Evolutionary conservation across 2,329 filamentous ascomycete species (phyloP).

Genomic region (Phyllosticta capitalensis): DNA sequence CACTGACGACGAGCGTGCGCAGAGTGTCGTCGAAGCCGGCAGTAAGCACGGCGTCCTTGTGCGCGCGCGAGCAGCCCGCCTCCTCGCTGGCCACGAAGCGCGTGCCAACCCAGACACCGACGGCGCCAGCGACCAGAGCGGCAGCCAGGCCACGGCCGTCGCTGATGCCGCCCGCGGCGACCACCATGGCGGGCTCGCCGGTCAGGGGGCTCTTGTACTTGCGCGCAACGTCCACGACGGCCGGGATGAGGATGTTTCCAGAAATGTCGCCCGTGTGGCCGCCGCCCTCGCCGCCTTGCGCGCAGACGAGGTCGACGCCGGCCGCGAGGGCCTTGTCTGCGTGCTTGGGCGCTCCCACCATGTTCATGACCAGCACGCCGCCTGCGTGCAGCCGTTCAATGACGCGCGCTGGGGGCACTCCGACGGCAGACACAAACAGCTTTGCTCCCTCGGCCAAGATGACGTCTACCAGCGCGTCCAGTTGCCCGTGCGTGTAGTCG

Average conservation of each 20-base stretch:
- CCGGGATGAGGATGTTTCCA: constrained; percentile 76
- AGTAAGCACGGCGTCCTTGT: constrained; percentile 76
- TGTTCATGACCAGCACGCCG: constrained; percentile 87
- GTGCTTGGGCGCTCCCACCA: constrained; percentile 90
- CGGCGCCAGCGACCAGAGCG: constrained; percentile 77
- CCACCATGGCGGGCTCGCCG: constrained; percentile 64
- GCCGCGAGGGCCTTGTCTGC: constrained; percentile 78
- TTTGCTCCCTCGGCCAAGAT: constrained; percentile 74
- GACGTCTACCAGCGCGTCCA: constrained; percentile 81
- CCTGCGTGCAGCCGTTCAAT: constrained; percentile 70
- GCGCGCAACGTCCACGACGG: constrained; percentile 73
- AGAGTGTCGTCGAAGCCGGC: constrained; percentile 72
- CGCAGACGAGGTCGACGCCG: constrained; percentile 84
- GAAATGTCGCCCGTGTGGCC: constrained; percentile 87
- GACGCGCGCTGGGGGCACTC: constrained; percentile 65
- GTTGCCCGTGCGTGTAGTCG: constrained; percentile 84
- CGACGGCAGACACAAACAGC: constrained; percentile 81
- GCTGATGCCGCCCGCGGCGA: constrained; percentile 81
- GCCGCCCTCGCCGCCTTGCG: constrained; percentile 87
- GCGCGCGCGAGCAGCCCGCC: constrained; percentile 68
- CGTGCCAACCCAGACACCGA: constrained; percentile 89
- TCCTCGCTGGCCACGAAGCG: constrained; percentile 78
- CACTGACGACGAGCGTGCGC: constrained; percentile 72
- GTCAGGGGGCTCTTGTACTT: constrained; percentile 62
- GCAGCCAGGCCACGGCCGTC: constrained; percentile 74